Evolutionary conservation across 495 filamentous ascomycete genomes (phyloP), one percentile per base, ranked within the genome.

Genomic region (Aspergillus asperescens): DNA sequence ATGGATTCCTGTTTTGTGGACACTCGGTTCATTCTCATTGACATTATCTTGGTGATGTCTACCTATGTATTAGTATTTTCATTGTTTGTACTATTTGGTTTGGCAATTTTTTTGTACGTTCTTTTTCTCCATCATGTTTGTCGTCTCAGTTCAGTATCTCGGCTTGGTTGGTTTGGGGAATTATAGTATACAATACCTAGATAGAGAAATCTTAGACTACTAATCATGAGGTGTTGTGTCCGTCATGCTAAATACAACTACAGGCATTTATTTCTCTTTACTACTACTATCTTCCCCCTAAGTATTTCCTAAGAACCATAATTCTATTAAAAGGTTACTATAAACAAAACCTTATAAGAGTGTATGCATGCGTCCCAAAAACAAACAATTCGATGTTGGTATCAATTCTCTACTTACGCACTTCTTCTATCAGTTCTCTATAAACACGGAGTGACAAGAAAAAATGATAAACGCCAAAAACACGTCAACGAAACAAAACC

Each of bases 341-440:
- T 40, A 22, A 20, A 19, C 7, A 22, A 42, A 47, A 7, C 4
- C 16, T n/a, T 7, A 16, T n/a, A 25, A 32, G 23, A 25, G n/a
- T n/a, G n/a, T n/a, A 42, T 7, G 9, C 10, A 12, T 6, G n/a
- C 20, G 16, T 25, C 22, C 20, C 9, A 13, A 13, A 6, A 22
- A 22, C 1, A 25, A 23, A 31, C 41, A 45, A 45, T 2, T 20
- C 44, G 24, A 54, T n/a, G 35, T 52, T 56, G 57, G 55, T 63
- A 57, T 59, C 55, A 59, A 55, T 61, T 61, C 55, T 61, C 58
- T 63, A 59, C 34, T 52, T 51, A 48, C 50, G 39, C 34, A 28
- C 41, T 20, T 57, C 56, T 61, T 63, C 58, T 64, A 59, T 64
- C 55, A 56, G 49, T 56, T 57, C 54, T 55, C 52, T 57, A 60